Percentiles rank a stretch among this genome's conserved stretches.
These are phyloP conservation scores for Debaryomycetaceae sp. DNA, from an alignment of 1,139 yeast genomes.

Conservation along the genomic window DNA sequence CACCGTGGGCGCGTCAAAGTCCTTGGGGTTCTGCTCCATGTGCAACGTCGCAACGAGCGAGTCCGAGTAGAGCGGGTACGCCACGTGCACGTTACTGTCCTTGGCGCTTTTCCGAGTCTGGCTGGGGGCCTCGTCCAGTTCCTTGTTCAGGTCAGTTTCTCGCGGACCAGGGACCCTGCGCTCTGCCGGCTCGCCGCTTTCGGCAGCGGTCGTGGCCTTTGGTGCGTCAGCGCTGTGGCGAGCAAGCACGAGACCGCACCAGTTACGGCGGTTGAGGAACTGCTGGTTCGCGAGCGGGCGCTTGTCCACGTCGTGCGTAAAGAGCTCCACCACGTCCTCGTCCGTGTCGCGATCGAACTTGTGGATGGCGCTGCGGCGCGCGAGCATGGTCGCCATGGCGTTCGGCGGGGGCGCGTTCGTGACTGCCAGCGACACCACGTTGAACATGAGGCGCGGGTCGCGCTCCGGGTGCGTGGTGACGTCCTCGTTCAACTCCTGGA, in stretches of 20 bases:
- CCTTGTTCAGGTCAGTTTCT: constrained; percentile 2
- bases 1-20: constrained; percentile 42
- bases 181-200: constrained; percentile 3
- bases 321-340: constrained; percentile 74
- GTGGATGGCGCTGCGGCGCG: constrained; percentile 60
- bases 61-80: constrained; percentile 45
- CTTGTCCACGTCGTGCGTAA: constrained; percentile 54
- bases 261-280: constrained; percentile 73
- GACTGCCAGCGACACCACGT: constrained; percentile 81
- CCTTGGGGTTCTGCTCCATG: constrained; percentile 53
- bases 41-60: constrained; percentile 61
- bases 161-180: constrained; percentile 23
- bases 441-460: constrained; percentile 72
- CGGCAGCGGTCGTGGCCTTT: background rate
- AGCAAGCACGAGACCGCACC: constrained; percentile 41
- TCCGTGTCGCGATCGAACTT: constrained; percentile 52
- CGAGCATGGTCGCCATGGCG: constrained; percentile 61
- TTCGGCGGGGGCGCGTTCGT: constrained; percentile 89
- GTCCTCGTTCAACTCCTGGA: constrained; percentile 24
- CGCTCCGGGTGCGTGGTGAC: constrained; percentile 42
- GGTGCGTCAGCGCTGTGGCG: constrained; percentile 21
- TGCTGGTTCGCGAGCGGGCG: constrained; percentile 39
- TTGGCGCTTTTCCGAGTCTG: background rate
- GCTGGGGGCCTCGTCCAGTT: constrained; percentile 2
- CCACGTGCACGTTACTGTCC: constrained; percentile 10